phyloP scores from a whole-genome alignment of 2,329 filamentous ascomycete genomes.

The Phyllosticta capitalensis region DNA sequence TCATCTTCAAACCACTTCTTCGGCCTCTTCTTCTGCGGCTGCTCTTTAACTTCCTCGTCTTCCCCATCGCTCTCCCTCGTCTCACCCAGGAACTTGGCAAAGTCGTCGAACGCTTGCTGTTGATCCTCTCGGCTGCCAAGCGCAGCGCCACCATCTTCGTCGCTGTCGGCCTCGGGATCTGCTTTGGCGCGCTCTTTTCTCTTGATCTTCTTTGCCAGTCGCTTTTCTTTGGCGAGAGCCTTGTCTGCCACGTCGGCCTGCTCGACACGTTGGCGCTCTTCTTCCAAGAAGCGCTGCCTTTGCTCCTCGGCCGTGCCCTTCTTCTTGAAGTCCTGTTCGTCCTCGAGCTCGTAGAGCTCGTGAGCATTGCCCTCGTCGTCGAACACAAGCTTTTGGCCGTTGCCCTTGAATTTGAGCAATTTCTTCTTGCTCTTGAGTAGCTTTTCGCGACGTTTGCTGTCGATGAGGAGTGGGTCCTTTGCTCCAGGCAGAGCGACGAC shows the following conservation, averaged over 20 bases:
- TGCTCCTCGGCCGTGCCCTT: conserved; percentile 69
- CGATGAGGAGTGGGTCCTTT: conserved; percentile 65
- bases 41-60: conserved; percentile 15
- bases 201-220: conserved; percentile 65
- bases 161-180: conserved; percentile 35
- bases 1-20: conserved; percentile 76
- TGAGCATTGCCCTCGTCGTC: conserved; percentile 86
- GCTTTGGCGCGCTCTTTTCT: conserved; percentile 56
- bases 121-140: conserved; percentile 19
- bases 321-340: conserved; percentile 69
- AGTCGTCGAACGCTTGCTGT: conserved; percentile 4
- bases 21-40: conserved; percentile 50
- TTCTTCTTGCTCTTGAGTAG: conserved; percentile 93
- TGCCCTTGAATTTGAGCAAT: conserved; percentile 80
- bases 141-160: conserved; percentile 20
- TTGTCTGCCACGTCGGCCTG: conserved; percentile 78
- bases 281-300: conserved; percentile 65
- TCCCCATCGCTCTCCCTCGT: conserved; percentile 16
- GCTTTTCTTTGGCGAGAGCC: conserved; percentile 66
- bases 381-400: conserved; percentile 76
- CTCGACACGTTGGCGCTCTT: conserved; percentile 61
- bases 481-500: conserved; percentile 57
- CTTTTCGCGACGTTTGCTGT: conserved; percentile 93
- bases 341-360: conserved; percentile 77
- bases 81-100: conserved; percentile 3